Evolutionary conservation across 2,329 filamentous ascomycete species (phyloP).

Genomic region (Pestalotiopsis sp.): DNA sequence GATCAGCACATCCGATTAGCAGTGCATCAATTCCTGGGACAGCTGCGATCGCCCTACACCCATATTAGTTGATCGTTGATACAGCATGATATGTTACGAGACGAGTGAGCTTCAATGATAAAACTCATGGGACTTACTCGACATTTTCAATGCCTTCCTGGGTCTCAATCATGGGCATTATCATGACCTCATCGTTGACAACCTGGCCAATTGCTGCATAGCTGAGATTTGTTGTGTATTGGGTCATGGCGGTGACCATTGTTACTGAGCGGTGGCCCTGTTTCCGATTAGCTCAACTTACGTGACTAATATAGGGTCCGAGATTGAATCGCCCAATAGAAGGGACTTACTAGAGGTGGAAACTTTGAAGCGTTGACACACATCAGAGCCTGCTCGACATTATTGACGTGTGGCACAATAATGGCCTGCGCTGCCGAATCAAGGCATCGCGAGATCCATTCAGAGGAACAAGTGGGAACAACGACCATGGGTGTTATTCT

Average conservation of each 20-base stretch:
- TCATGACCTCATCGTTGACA: conserved; percentile 16
- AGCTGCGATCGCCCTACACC: conserved; percentile 12
- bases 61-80: background rate
- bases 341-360: conserved; percentile 10
- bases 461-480: conserved; percentile 12
- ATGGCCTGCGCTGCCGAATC: conserved; percentile 14
- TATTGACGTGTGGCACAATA: conserved; percentile 17
- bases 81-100: background rate
- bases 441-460: conserved; percentile 17
- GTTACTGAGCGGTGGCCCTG: conserved; percentile 15
- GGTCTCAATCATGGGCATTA: conserved; percentile 18
- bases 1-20: conserved; percentile 16
- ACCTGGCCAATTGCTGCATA: conserved; percentile 14
- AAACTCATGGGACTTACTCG: conserved; percentile 7
- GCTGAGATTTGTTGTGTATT: conserved; percentile 13
- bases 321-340: too few species aligned
- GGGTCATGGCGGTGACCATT: conserved; percentile 16
- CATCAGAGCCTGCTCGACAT: conserved; percentile 13
- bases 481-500: conserved; percentile 17
- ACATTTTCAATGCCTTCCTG: conserved; percentile 15
- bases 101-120: background rate
- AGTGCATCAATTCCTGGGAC: conserved; percentile 15
- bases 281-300: background rate
- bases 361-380: conserved; percentile 17
- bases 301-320: background rate